Evolutionary conservation across 352 stramenopile genomes (phyloP).

Genomic region (Globisporangium echinulatum): DNA sequence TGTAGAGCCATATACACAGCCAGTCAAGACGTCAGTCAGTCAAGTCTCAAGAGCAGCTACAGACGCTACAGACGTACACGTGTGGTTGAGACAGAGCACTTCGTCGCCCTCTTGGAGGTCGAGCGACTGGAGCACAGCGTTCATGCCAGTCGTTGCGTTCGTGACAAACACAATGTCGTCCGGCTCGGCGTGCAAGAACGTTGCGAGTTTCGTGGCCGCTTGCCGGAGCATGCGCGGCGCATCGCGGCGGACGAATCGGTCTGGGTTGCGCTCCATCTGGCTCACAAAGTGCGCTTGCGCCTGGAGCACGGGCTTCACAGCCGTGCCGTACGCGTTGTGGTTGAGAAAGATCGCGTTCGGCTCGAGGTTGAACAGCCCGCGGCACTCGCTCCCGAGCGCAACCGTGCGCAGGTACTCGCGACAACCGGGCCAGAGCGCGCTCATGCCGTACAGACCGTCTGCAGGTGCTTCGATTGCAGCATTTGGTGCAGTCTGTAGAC

Average conservation of each 20-base stretch:
- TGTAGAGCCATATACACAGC: constrained; percentile 17
- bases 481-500: background rate
- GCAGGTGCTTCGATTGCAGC: background rate
- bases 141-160: constrained; percentile 81
- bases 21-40: too few species aligned
- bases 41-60: too few species aligned
- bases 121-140: constrained; percentile 76
- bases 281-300: constrained; percentile 82
- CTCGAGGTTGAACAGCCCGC: constrained; percentile 76
- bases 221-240: constrained; percentile 51
- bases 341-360: constrained; percentile 76
- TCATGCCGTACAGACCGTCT: constrained; percentile 39
- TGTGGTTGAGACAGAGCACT: constrained; percentile 83
- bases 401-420: constrained; percentile 52
- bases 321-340: constrained; percentile 75
- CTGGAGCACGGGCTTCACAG: constrained; percentile 69
- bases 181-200: constrained; percentile 61
- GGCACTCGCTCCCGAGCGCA: constrained; percentile 57
- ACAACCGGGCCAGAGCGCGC: constrained; percentile 59
- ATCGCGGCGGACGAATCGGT: constrained; percentile 79
- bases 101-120: constrained; percentile 84
- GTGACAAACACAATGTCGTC: constrained; percentile 85
- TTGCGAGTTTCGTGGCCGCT: constrained; percentile 50
- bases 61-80: constrained; percentile 38
- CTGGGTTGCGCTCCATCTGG: constrained; percentile 84